Percentiles rank a stretch among this genome's conserved stretches.
Conservation (phyloP, 768 basidiomycete species). For the Epithele typhae region DNA sequence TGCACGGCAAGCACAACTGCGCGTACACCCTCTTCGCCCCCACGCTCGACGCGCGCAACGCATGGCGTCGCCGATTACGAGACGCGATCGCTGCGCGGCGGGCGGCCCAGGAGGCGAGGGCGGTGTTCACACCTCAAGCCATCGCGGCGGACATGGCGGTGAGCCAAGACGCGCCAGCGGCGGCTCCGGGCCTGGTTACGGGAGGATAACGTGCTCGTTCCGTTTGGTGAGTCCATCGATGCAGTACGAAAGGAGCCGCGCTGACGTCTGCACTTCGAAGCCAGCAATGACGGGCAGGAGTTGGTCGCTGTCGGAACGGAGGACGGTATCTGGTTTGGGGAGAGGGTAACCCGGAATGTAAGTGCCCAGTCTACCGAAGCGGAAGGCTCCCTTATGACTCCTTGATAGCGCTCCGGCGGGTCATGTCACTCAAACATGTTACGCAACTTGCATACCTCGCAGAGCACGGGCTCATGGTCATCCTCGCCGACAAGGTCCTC, state of each 20-base stretch:
- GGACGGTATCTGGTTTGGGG: constrained; percentile 49
- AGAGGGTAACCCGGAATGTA: constrained; percentile 35
- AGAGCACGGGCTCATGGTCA: constrained; percentile 44
- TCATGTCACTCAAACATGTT: constrained; percentile 42
- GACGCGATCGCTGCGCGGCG: constrained; percentile 39
- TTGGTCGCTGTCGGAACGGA: constrained; percentile 44
- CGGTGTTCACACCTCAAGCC: constrained; percentile 38
- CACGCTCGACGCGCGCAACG: constrained; percentile 30
- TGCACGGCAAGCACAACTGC: constrained; percentile 40
- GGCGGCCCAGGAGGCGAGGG: constrained; percentile 38
- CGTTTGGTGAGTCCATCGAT: constrained; percentile 31
- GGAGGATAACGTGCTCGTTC: constrained; percentile 42
- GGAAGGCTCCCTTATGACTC: neutral
- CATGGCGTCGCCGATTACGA: constrained; percentile 41
- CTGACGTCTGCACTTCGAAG: too few relatives aligned
- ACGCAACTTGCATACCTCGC: constrained; percentile 45
- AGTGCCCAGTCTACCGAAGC: constrained; percentile 2
- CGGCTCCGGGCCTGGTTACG: constrained; percentile 29
- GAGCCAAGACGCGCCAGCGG: constrained; percentile 21
- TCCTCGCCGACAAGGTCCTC: constrained; percentile 41
- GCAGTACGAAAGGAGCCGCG: neutral
- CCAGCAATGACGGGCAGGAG: constrained; percentile 34
- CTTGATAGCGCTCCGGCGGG: constrained; percentile 35
- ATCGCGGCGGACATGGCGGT: constrained; percentile 36
- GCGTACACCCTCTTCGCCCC: constrained; percentile 45